Conservation (phyloP, 148 eudicot species). For the Camellia japonica region DNA sequence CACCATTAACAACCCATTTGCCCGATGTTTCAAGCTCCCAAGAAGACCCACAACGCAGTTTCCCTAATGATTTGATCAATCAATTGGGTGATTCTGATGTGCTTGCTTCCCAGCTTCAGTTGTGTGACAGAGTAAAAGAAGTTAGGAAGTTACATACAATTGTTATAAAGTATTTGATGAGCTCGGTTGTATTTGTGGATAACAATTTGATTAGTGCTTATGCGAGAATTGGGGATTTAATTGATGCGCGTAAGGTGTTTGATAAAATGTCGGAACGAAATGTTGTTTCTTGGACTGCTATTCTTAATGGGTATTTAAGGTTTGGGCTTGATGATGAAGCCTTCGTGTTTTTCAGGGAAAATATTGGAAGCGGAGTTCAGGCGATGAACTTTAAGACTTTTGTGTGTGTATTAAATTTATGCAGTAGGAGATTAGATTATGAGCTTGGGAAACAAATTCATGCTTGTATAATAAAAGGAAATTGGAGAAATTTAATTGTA, state of each 20-base stretch:
- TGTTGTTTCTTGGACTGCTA: slow-evolving; percentile 85
- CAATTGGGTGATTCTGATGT: slow-evolving; percentile 20
- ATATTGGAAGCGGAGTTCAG: slow-evolving; percentile 37
- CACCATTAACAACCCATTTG: neutral
- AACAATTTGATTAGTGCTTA: slow-evolving; percentile 65
- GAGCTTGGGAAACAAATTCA: slow-evolving; percentile 71
- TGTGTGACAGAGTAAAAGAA: slow-evolving; percentile 40
- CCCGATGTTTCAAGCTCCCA: slow-evolving; percentile 16
- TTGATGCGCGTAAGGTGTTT: slow-evolving; percentile 50
- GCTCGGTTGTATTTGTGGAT: slow-evolving; percentile 27
- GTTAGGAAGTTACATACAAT: slow-evolving; percentile 45
- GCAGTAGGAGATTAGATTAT: slow-evolving; percentile 52
- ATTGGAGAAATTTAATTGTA: slow-evolving; percentile 44
- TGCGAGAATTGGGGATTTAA: slow-evolving; percentile 38
- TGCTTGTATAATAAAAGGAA: slow-evolving; percentile 54
- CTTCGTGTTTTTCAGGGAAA: slow-evolving; percentile 34
- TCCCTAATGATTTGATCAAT: neutral
- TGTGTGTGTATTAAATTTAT: slow-evolving; percentile 64
- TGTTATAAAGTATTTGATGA: slow-evolving; percentile 31
- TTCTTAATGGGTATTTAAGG: slow-evolving; percentile 71
- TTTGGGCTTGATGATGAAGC: slow-evolving; percentile 55
- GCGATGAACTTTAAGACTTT: slow-evolving; percentile 51
- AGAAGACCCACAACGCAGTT: slow-evolving; percentile 14
- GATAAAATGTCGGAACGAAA: slow-evolving; percentile 27
- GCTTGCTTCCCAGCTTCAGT: slow-evolving; percentile 39